phyloP scores from a whole-genome alignment of 345 rosid genomes.

The Aurinia saxatilis region DNA sequence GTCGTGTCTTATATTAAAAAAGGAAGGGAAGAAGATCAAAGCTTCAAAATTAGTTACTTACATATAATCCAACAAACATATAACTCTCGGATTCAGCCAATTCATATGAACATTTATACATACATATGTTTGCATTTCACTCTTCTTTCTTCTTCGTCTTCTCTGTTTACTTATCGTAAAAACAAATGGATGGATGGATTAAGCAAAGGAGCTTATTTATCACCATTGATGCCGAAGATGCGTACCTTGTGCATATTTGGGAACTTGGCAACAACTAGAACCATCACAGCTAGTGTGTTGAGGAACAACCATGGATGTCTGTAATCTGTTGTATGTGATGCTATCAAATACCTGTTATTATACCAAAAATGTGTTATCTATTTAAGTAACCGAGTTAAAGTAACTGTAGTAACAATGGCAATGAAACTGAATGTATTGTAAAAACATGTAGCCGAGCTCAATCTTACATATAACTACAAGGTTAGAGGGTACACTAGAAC shows the following conservation, averaged over 20 bases:
- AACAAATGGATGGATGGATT: background rate
- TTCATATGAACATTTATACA: slow-evolving; percentile 21
- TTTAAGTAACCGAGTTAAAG: no score
- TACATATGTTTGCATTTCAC: background rate
- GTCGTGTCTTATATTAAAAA: background rate
- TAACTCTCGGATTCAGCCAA: background rate
- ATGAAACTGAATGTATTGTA: background rate
- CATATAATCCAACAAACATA: slow-evolving; percentile 20
- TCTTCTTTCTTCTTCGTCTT: background rate
- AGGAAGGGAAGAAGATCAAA: background rate
- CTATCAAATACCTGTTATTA: slow-evolving; percentile 75
- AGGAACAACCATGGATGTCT: slow-evolving; percentile 86
- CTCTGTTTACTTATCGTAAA: background rate
- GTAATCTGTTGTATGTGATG: slow-evolving; percentile 94
- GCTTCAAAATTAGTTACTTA: slow-evolving; percentile 26
- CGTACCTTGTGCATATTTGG: slow-evolving; percentile 99
- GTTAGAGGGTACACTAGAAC: background rate
- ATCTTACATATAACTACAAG: no score
- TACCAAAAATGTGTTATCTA: background rate
- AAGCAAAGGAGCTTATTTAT: slow-evolving; percentile 33
- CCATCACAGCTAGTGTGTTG: slow-evolving; percentile 78
- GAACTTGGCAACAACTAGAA: slow-evolving; percentile 94
- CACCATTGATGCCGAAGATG: slow-evolving; percentile 93
- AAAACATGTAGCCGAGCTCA: background rate
- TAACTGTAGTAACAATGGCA: background rate